Base-by-base conservation (phyloP, 2,329 filamentous ascomycete species). In the Ophidiomyces ophidiicola region DNA sequence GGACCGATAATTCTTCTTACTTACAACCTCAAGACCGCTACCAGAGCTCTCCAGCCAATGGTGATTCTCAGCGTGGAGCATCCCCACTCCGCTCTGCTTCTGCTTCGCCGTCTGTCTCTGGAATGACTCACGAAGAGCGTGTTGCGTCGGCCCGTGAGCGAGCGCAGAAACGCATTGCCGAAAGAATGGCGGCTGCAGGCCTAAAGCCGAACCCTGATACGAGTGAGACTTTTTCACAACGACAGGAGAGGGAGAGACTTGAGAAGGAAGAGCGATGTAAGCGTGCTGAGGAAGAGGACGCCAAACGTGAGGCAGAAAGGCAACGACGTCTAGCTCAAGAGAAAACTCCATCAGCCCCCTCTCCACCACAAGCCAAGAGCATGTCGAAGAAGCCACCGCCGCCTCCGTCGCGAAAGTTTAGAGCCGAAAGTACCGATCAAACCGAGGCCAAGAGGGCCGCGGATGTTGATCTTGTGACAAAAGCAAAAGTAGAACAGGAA, bases 111-210 rank as follows among this genome's bases (percentile, higher is more conserved):
- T 92, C 93, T 55, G 73, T 83, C 2, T 74, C 84, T 3, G 92
- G 90, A 58, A 84, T 82, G 61, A 94, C 87, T 0, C 81, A 87
- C 0, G 87, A 96, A 60, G 88, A 98, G 54, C 77, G 90, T 40
- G 86, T 92, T 24, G 86, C 88, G 4, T 94, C 92, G 54, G 94
- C 96, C 55, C 93, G 92, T 58, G 87, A 94, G 59, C 88, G 94
- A 58, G 92, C 90, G 6, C 87, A 96, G 59, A 84, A 88, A 56
- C 83, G 88, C 44, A 96, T 98, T 81, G 88, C 90, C 24, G 90
- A 96, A 60, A 80, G 90, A 44, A 74, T 98, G 53, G 90, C 90
- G 44, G 88, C 88, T 32, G 74, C 96, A 45, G 90, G 90, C 24
- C 81, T 98, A 56, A 93, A 85, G 59, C 78, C 85, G 20, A 80